Evolutionary conservation across 352 stramenopile genomes (phyloP).

Genomic region (Hyaloperonospora brassicae): DNA sequence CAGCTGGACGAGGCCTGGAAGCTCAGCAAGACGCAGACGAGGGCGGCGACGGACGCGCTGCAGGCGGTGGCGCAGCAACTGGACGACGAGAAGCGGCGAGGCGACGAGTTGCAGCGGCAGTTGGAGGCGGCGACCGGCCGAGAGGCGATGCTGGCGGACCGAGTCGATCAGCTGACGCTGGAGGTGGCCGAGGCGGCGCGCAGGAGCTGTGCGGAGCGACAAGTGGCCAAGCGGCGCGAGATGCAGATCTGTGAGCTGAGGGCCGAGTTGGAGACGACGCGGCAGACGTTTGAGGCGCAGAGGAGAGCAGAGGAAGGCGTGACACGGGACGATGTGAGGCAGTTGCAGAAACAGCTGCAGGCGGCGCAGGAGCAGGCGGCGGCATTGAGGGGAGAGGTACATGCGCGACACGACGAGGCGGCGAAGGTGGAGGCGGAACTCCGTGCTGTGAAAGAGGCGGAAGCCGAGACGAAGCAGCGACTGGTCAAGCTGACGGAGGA

Average conservation of each 20-base stretch:
- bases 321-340: conserved; percentile 26
- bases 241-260: conserved; percentile 19
- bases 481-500: conserved; percentile 60
- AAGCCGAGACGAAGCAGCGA: conserved; percentile 35
- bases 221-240: conserved; percentile 9
- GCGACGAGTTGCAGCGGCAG: conserved; percentile 20
- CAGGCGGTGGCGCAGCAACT: conserved; percentile 14
- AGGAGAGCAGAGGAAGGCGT: conserved; percentile 23
- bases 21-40: conserved; percentile 32
- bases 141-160: conserved; percentile 13
- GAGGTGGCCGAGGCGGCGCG: conserved; percentile 36
- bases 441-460: conserved; percentile 27
- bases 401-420: conserved; percentile 45
- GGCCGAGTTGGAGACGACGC: conserved; percentile 20
- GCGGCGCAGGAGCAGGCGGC: conserved; percentile 33
- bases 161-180: conserved; percentile 16
- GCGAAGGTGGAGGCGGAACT: conserved; percentile 33
- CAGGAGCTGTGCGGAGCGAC: conserved; percentile 16
- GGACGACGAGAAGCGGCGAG: conserved; percentile 8
- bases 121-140: conserved; percentile 6
- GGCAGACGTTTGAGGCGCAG: conserved; percentile 22
- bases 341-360: conserved; percentile 27
- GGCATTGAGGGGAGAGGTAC: conserved; percentile 41
- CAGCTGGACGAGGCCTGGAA: conserved; percentile 73
- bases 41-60: conserved; percentile 11